phyloP scores from a whole-genome alignment of 169 alveolate species.

The Amoebophrya sp. region DNA sequence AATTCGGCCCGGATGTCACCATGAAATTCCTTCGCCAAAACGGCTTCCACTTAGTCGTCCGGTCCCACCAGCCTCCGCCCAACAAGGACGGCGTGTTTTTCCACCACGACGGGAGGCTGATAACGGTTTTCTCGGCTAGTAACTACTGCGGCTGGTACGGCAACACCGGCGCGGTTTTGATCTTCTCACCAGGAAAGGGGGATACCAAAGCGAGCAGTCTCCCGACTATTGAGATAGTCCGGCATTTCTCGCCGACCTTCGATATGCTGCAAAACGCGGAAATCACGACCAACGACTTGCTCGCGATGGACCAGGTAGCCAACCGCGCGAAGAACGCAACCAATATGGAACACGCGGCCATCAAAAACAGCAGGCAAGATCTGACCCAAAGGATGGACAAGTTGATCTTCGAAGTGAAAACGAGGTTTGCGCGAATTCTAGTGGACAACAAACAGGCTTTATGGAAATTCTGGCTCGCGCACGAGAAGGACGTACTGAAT shows the following conservation, averaged over 20 bases:
- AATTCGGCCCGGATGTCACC: slow-evolving; percentile 5
- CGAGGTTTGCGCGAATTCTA: background rate
- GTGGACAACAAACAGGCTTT: background rate
- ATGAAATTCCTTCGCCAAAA: slow-evolving; percentile 3
- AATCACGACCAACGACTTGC: background rate
- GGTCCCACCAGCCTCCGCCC: background rate
- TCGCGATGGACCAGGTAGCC: background rate
- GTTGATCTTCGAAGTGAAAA: background rate
- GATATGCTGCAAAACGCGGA: background rate
- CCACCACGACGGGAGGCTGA: background rate
- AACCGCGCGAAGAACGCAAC: background rate
- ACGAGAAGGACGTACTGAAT: background rate
- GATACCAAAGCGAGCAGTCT: background rate
- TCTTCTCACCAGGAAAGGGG: background rate
- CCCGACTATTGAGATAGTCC: background rate
- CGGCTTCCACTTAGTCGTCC: background rate
- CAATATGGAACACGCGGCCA: background rate
- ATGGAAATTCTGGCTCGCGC: slow-evolving; percentile 4
- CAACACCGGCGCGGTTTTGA: slow-evolving; percentile 18
- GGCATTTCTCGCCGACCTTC: slow-evolving; percentile 18
- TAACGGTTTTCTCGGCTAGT: background rate
- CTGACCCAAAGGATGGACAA: background rate
- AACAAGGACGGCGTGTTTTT: slow-evolving; percentile 13
- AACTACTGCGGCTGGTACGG: slow-evolving; percentile 27
- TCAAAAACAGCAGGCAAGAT: background rate